Conservation (phyloP, 305 asterid species). For the Fraxinus greggii region DNA sequence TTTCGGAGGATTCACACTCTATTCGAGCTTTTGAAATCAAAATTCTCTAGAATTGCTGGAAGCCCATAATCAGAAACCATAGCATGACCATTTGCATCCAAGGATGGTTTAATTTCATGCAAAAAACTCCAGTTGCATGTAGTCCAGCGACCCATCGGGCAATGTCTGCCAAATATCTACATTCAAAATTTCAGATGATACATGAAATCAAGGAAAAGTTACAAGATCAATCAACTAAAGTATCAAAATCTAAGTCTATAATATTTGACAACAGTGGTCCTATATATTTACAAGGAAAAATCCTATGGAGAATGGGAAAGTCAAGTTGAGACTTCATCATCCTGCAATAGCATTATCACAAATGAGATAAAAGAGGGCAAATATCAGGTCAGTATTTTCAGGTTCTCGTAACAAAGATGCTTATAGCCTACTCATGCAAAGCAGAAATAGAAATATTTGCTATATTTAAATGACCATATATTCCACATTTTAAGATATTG, state of each 20-base stretch:
- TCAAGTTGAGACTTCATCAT: neutral
- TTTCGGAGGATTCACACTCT: slow-evolving; percentile 70
- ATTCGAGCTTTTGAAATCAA: slow-evolving; percentile 68
- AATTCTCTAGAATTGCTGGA: slow-evolving; percentile 80
- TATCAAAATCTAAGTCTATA: neutral
- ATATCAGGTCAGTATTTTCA: neutral
- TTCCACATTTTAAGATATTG: neutral
- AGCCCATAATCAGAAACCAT: slow-evolving; percentile 94
- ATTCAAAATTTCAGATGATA: slow-evolving; percentile 29
- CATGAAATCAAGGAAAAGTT: slow-evolving; percentile 24
- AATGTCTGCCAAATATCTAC: slow-evolving; percentile 90
- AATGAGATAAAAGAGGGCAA: neutral
- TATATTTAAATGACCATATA: too few relatives aligned
- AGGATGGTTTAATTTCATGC: slow-evolving; percentile 93
- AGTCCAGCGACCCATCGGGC: slow-evolving; percentile 97
- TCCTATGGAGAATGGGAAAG: neutral
- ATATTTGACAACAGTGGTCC: neutral
- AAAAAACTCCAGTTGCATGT: slow-evolving; percentile 93
- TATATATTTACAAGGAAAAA: too few relatives aligned
- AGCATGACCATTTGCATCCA: slow-evolving; percentile 88
- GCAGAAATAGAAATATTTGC: neutral
- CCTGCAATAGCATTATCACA: neutral
- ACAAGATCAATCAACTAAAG: neutral
- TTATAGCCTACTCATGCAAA: neutral
- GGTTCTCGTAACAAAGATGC: neutral